Evolutionary conservation across 1,284 basidiomycete species (phyloP).

Genomic region (Tremellales sp.): DNA sequence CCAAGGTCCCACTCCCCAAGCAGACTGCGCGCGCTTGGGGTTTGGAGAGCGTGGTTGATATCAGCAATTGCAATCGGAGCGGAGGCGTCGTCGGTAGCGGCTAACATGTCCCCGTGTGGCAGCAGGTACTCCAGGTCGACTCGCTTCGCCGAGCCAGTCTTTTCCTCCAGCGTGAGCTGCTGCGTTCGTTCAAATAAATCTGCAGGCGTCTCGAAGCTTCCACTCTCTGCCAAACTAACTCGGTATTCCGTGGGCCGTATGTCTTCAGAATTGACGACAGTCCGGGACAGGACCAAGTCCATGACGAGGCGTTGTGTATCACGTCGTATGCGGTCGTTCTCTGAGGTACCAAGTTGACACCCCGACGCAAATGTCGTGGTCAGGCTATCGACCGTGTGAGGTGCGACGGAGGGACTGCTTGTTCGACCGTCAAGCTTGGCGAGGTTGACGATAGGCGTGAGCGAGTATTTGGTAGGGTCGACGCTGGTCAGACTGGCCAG

Average conservation of each 20-base stretch:
- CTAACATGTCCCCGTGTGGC: slow-evolving; percentile 1
- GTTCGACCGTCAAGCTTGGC: too few relatives aligned
- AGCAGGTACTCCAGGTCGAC: slow-evolving; percentile 9
- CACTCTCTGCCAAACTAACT: not conserved
- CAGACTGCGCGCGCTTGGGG: slow-evolving; percentile 1
- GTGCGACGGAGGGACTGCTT: too few relatives aligned
- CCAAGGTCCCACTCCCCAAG: slow-evolving; percentile 31
- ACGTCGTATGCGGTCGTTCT: not conserved
- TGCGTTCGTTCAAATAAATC: slow-evolving; percentile 28
- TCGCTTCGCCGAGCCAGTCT: slow-evolving; percentile 3
- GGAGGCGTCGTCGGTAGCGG: not conserved
- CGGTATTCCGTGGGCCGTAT: not conserved
- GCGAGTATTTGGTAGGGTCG: too few relatives aligned
- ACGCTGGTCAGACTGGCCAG: not conserved
- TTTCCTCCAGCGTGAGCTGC: slow-evolving; percentile 25
- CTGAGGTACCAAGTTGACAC: too few relatives aligned
- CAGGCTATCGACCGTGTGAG: too few relatives aligned
- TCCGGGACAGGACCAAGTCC: slow-evolving; percentile 18
- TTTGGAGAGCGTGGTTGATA: not conserved
- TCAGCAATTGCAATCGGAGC: too few relatives aligned
- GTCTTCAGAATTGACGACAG: slow-evolving; percentile 16
- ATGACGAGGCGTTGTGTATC: slow-evolving; percentile 13
- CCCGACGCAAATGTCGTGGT: too few relatives aligned
- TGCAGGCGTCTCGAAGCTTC: slow-evolving; percentile 16
- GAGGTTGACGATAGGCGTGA: too few relatives aligned